Percentiles rank a stretch among this genome's conserved stretches.
Conservation (phyloP, 2,329 filamentous ascomycete genomes). For the Penicillium polonicum region DNA sequence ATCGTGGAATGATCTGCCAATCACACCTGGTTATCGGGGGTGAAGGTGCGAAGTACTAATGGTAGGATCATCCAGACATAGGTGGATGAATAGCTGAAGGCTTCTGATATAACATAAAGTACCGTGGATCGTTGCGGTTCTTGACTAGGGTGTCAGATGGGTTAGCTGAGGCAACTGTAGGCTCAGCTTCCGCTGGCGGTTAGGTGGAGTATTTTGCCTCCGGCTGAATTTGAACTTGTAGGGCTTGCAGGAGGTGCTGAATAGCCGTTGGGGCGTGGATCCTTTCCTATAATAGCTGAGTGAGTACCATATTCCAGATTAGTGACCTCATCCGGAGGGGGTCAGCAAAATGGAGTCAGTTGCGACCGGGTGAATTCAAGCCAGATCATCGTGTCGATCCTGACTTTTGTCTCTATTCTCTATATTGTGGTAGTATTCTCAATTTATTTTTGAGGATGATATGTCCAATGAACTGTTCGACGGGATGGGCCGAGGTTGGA, state of each 20-base stretch:
- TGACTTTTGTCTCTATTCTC: not conserved
- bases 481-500: not conserved
- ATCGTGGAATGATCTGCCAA: slow-evolving; percentile 24
- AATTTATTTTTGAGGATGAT: not conserved
- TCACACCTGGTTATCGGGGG: slow-evolving; percentile 1
- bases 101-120: not conserved
- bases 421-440: not conserved
- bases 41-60: not conserved
- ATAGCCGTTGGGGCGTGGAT: not conserved
- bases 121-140: not conserved
- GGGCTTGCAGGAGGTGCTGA: not conserved
- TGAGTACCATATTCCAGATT: not conserved
- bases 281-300: not conserved
- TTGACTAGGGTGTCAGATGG: not conserved
- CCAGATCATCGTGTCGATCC: not conserved
- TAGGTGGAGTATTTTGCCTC: not conserved
- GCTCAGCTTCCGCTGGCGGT: not conserved
- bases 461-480: too few relatives aligned
- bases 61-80: not conserved
- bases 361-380: not conserved
- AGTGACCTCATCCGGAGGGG: not conserved
- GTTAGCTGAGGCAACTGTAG: not conserved
- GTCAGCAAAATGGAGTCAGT: too few relatives aligned
- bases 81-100: not conserved
- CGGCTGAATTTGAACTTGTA: not conserved